Percentiles rank a stretch among this genome's conserved stretches.
phyloP scores from a whole-genome alignment of 176 grass and related monocot species.

The Lolium multiflorum region DNA sequence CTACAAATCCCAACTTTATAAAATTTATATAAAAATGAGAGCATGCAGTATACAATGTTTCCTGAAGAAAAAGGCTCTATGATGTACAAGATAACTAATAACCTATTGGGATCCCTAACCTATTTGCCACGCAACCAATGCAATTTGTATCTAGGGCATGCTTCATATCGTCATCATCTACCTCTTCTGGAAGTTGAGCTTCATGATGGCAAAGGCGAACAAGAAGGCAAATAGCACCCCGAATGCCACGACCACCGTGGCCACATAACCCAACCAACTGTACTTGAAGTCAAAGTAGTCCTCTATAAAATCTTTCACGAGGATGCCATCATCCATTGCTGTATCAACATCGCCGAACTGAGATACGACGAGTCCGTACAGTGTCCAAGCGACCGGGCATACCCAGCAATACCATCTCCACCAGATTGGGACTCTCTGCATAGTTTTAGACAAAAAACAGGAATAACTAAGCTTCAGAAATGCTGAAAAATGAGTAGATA shows the following conservation, averaged over 20 bases:
- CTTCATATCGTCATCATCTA: slow-evolving; percentile 41
- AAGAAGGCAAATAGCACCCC: slow-evolving; percentile 60
- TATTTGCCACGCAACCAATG: not conserved
- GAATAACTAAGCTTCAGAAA: slow-evolving; percentile 16
- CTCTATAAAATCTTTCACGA: slow-evolving; percentile 54
- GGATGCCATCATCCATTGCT: slow-evolving; percentile 27
- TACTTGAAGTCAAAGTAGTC: slow-evolving; percentile 80
- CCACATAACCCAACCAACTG: slow-evolving; percentile 66
- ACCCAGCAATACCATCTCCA: slow-evolving; percentile 89
- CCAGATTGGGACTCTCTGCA: slow-evolving; percentile 81
- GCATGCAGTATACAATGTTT: not conserved
- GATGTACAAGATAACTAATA: not conserved
- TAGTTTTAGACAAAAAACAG: slow-evolving; percentile 17
- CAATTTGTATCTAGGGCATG: not conserved
- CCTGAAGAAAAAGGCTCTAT: not conserved
- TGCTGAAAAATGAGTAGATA: not conserved
- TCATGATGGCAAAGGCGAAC: slow-evolving; percentile 79
- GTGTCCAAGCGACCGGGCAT: slow-evolving; percentile 76
- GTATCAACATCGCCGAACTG: slow-evolving; percentile 74
- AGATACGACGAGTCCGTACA: slow-evolving; percentile 72
- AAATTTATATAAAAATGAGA: too few relatives aligned
- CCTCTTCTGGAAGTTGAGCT: slow-evolving; percentile 89
- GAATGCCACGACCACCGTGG: slow-evolving; percentile 55
- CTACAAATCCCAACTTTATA: too few relatives aligned
- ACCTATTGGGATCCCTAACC: too few relatives aligned